A percentile compares a stretch with the other conserved stretches of the same genome.
phyloP scores from a whole-genome alignment of 208 protist species.

The Acanthamoeba rhysodes region DNA sequence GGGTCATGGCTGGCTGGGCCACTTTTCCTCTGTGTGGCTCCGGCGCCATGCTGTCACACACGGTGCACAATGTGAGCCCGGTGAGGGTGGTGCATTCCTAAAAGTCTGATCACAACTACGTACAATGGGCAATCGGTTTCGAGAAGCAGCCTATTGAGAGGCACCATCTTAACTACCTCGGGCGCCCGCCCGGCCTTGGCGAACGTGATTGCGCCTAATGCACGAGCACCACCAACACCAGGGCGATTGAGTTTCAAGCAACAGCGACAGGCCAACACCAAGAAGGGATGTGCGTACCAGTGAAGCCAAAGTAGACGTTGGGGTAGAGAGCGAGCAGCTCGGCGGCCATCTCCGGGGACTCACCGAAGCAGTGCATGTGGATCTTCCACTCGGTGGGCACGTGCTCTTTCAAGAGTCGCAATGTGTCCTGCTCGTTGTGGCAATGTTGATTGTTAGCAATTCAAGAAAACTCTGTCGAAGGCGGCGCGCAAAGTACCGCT shows the following conservation, averaged over 20 bases:
- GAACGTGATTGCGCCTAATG: background rate
- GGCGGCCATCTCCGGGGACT: background rate
- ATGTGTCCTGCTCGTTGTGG: background rate
- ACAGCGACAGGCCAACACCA: background rate
- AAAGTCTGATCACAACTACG: background rate
- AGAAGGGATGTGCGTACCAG: background rate
- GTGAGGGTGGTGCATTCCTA: too few relatives aligned
- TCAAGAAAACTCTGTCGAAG: too few relatives aligned
- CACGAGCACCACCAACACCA: background rate
- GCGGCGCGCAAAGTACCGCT: background rate
- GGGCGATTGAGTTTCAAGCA: too few relatives aligned
- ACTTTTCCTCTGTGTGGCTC: slow-evolving; percentile 42
- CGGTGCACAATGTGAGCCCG: background rate
- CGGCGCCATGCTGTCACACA: slow-evolving; percentile 20
- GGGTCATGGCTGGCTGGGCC: slow-evolving; percentile 19
- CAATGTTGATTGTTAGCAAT: too few relatives aligned
- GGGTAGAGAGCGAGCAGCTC: background rate
- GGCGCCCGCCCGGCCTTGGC: background rate
- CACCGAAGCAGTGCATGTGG: slow-evolving; percentile 60
- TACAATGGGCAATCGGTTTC: slow-evolving; percentile 47
- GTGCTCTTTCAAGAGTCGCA: slow-evolving; percentile 9
- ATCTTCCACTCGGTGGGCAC: slow-evolving; percentile 27
- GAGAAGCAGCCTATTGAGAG: background rate
- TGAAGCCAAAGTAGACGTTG: slow-evolving; percentile 57
- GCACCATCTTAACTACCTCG: slow-evolving; percentile 34